These are phyloP conservation scores for Tribonema minus DNA, from an alignment of 108 stramenopile genomes.

Conservation along the genomic window DNA sequence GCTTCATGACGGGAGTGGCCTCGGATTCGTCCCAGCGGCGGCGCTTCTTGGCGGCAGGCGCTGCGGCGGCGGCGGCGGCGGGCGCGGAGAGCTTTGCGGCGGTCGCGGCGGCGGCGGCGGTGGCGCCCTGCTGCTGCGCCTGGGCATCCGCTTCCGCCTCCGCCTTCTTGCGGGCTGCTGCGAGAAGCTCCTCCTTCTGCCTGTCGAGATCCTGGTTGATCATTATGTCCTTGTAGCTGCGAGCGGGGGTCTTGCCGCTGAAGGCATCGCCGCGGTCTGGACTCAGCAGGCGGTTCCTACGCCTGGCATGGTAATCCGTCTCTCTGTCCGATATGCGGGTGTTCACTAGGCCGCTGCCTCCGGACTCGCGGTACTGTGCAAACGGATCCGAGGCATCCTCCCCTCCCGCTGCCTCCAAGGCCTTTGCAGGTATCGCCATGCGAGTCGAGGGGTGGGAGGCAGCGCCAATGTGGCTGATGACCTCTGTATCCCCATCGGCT, in stretches of 20 bases:
- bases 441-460: constrained; percentile 28
- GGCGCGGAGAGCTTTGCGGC: constrained; percentile 48
- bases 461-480: constrained; percentile 4
- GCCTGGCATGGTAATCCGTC: constrained; percentile 68
- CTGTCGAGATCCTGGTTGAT: constrained; percentile 57
- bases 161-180: constrained; percentile 50
- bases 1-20: constrained; percentile 28
- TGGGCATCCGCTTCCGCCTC: constrained; percentile 18
- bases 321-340: constrained; percentile 77
- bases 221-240: constrained; percentile 83
- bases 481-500: constrained; percentile 26
- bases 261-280: constrained; percentile 47
- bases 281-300: constrained; percentile 21
- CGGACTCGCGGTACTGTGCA: constrained; percentile 47
- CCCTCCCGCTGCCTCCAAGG: constrained; percentile 47
- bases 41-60: constrained; percentile 53
- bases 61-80: constrained; percentile 14
- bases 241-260: constrained; percentile 63
- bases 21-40: constrained; percentile 70
- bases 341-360: constrained; percentile 72
- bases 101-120: constrained; percentile 35
- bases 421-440: constrained; percentile 11
- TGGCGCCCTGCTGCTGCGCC: background rate
- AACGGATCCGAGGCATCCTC: constrained; percentile 66
- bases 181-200: constrained; percentile 38